Evolutionary conservation across 148 eudicot genomes (phyloP).

Genomic region (Vaccinium corymbosum): DNA sequence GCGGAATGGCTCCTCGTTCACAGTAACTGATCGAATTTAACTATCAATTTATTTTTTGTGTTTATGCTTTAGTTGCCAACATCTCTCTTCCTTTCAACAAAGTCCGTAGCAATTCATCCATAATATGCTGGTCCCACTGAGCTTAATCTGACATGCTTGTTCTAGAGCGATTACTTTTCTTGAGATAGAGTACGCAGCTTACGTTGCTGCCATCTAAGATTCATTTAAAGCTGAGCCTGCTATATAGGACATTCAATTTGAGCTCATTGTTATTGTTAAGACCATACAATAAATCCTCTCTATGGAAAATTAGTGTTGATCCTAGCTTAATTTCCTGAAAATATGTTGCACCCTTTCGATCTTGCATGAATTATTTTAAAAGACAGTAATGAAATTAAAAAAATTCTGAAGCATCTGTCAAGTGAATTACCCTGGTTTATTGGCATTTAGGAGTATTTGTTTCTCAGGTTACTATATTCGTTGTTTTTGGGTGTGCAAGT

Average conservation of each 20-base stretch:
- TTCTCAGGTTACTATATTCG: not conserved
- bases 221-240: not conserved
- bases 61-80: not conserved
- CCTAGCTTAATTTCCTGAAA: not conserved
- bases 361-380: not conserved
- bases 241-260: not conserved
- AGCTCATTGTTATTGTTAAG: not conserved
- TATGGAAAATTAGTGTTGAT: not conserved
- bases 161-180: not conserved
- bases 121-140: not conserved
- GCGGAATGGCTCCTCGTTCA: conserved; percentile 99
- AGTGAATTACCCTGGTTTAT: not conserved
- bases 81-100: not conserved
- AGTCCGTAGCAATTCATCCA: not conserved
- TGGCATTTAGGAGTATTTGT: not conserved
- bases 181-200: not conserved
- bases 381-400: not conserved
- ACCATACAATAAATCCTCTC: not conserved
- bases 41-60: conserved; percentile 8
- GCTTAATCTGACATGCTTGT: not conserved
- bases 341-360: conserved; percentile 1
- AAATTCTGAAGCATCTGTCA: not conserved
- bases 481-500: not conserved
- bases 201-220: not conserved
- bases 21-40: conserved; percentile 55